A percentile compares a stretch with the other conserved stretches of the same genome.
phyloP scores from a whole-genome alignment of 75 land plant genomes.

The Sequoiadendron giganteum region DNA sequence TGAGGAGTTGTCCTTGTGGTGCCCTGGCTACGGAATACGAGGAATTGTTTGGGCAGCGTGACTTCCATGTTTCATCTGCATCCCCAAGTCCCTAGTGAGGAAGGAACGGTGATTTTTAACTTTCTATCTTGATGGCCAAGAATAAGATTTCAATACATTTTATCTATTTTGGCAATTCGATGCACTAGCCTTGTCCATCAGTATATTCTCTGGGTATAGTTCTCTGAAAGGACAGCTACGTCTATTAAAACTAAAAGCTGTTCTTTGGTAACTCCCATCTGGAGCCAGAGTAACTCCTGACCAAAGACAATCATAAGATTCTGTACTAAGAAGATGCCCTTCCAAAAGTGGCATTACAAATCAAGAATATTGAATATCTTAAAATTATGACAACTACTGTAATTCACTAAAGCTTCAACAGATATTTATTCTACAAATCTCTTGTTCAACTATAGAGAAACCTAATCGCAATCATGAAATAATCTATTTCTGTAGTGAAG shows the following conservation, averaged over 20 bases:
- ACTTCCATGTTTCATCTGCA: not conserved
- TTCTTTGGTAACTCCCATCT: not conserved
- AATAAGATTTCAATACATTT: not conserved
- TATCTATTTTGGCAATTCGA: not conserved
- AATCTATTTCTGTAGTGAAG: not conserved
- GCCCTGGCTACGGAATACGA: too few relatives aligned
- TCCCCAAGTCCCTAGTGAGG: not conserved
- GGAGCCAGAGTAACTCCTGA: not conserved
- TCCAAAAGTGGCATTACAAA: not conserved
- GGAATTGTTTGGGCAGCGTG: too few relatives aligned
- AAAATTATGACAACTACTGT: not conserved
- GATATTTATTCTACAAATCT: not conserved
- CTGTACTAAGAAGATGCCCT: not conserved
- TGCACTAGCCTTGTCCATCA: not conserved
- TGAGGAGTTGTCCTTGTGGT: too few relatives aligned
- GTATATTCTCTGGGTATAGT: not conserved
- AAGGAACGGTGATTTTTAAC: not conserved
- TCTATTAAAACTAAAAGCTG: not conserved
- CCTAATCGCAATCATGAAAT: too few relatives aligned
- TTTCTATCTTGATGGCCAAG: not conserved
- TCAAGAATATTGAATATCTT: not conserved
- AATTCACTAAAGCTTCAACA: not conserved
- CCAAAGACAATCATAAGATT: not conserved
- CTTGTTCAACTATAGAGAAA: not conserved
- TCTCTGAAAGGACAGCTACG: not conserved